Evolutionary conservation across 1,284 basidiomycete genomes (phyloP), one percentile per base, ranked within the genome.

Genomic region (Ustilago trichophora): DNA sequence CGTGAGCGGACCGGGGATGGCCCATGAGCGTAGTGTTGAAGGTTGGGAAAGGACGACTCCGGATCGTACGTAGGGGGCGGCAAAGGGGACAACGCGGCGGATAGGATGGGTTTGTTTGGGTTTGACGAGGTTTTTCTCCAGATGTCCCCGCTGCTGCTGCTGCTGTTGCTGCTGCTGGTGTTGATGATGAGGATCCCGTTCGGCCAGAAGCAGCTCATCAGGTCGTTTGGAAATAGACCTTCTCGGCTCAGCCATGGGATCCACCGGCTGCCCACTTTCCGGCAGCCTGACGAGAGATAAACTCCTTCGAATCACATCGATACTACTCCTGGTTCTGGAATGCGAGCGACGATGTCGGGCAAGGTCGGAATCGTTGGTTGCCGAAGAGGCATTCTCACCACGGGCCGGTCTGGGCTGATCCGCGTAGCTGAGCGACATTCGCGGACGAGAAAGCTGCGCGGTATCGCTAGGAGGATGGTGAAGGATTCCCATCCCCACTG

Each of bases 11-110:
- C 66, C 66, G 1, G 70, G 62, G 0, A 66, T 22, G 24, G 54
- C 47, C 59, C 63, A 74, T 44, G 72, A 64, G 16, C 46, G 37
- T 36, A 60, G 26, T 9, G 34, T 32, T 3, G 72, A 49, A 8
- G 72, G 53, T 15, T 47, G 43, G 26, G 53, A 49, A 15, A 71
- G 38, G n/a, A 74, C 68, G 7, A 68, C 56, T n/a, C 72, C 72
- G 2, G 63, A 67, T 0, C 59, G 44, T 1, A 46, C 42, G 32
- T 67, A 68, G 4, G 72, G 72, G 0, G 67, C 72, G 1, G 53
- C 72, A 48, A 74, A 68, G 26, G 72, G 60, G 15, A 73, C 48
- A 4, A 51, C 57, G 4, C 63, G 31, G 6, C 57, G 48, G 3
- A 18, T n/a, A n/a, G n/a, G n/a, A n/a, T n/a, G n/a, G n/a, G n/a